Evolutionary conservation across 2,329 filamentous ascomycete species (phyloP), one percentile per base, ranked within the genome.

Genomic region (Diplocarpon mali): DNA sequence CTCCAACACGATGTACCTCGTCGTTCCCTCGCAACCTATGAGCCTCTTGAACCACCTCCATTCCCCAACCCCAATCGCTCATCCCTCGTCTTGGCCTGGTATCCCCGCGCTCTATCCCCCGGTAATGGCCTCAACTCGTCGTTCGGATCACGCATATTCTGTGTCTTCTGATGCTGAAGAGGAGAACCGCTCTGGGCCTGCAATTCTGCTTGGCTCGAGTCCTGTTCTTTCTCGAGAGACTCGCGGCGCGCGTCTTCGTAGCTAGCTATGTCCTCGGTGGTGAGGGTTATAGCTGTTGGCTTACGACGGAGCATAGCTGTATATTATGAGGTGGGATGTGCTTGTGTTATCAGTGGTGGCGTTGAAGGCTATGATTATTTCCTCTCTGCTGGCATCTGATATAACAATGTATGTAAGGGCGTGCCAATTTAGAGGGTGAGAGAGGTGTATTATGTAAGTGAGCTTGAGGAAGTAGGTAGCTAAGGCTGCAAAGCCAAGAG

Each of bases 251-350:
- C 70, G 60, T 81, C 78, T 58, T 86, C 81, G 65, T 84, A 85
- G 43, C 73, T 69, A 32, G 80, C 78, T 32, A 86, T 70, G 62
- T 87, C 83, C 58, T 84, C 78, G 38, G 76, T 69, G 2, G 81
- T 85, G 52, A 86, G 73, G 44, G 72, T 69, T 50, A 87, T 75
- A 12, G 75, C 74, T 38, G 83, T 87, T 10, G 82, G 73, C 13
- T 76, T 73, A 37, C 82, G 76, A 55, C 79, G 77, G 54, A 83
- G 76, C 78, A 83, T 80, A n/a, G 13, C 49, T 39, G 20, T 31
- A 14, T 32, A 32, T 12, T 32, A 32, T 28, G 20, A 24, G 20
- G 7, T 24, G 7, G 20, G 20, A 24, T 24, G 20, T 24, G 20
- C 20, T 34, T 45, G 40, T 27, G 27, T n/a, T 37, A 20, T 41